These are phyloP conservation scores for Falciphora oryzae DNA, from an alignment of 2,329 filamentous ascomycete genomes.

Conservation along the genomic window DNA sequence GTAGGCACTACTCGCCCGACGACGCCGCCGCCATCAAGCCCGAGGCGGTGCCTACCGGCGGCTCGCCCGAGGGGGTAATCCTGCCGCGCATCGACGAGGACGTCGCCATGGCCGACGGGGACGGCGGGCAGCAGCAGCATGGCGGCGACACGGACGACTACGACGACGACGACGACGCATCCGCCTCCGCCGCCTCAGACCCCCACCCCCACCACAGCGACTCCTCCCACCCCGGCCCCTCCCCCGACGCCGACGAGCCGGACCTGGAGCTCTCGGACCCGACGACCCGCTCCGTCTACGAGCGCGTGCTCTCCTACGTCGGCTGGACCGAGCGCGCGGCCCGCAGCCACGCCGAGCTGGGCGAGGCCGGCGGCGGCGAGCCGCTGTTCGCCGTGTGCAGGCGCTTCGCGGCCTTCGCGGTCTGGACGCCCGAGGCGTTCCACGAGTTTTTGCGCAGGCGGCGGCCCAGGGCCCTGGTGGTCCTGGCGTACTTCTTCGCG, in stretches of 20 bases:
- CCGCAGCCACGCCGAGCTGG: neutral
- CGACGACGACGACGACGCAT: too few relatives aligned
- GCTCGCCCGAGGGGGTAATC: too few relatives aligned
- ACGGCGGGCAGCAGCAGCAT: too few relatives aligned
- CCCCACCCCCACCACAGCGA: too few relatives aligned
- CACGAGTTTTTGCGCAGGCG: slow-evolving; percentile 27
- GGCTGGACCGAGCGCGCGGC: slow-evolving; percentile 25
- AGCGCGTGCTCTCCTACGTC: slow-evolving; percentile 28
- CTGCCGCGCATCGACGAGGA: too few relatives aligned
- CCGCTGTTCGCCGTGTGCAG: slow-evolving; percentile 25
- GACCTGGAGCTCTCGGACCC: slow-evolving; percentile 27
- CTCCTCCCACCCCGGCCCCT: neutral
- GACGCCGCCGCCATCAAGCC: too few relatives aligned
- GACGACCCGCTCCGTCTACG: slow-evolving; percentile 23
- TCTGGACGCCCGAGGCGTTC: slow-evolving; percentile 29
- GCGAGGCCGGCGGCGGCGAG: slow-evolving; percentile 20
- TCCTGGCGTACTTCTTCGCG: slow-evolving; percentile 33
- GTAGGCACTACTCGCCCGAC: too few relatives aligned
- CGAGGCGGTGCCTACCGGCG: too few relatives aligned
- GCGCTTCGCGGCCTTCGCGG: slow-evolving; percentile 30
- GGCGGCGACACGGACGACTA: too few relatives aligned
- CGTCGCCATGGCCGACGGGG: too few relatives aligned
- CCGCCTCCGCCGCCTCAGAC: too few relatives aligned
- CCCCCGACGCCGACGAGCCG: slow-evolving; percentile 13
- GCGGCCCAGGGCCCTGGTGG: slow-evolving; percentile 30